phyloP scores from a whole-genome alignment of 2,329 filamentous ascomycete genomes.

The Stagonosporopsis rhizophila region DNA sequence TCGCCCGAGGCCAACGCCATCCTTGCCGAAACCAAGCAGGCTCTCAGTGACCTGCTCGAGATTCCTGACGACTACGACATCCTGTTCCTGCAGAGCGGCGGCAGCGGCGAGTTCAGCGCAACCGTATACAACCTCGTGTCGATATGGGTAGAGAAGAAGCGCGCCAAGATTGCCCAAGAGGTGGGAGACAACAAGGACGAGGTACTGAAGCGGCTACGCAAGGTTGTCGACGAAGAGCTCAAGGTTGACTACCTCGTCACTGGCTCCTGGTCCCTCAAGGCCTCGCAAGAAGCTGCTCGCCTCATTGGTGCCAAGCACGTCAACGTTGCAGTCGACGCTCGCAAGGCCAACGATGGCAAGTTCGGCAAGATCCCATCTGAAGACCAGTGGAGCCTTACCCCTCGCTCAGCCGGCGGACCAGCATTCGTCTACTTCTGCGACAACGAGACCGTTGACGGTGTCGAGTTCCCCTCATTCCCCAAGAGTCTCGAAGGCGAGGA shows the following conservation, averaged over 20 bases:
- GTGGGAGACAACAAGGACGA: constrained; percentile 63
- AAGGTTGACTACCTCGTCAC: constrained; percentile 91
- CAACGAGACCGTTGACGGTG: constrained; percentile 93
- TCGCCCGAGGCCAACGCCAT: constrained; percentile 80
- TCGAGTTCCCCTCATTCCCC: constrained; percentile 83
- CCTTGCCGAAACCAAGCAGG: constrained; percentile 77
- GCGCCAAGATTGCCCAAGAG: constrained; percentile 65
- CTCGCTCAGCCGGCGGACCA: constrained; percentile 61
- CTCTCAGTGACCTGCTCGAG: constrained; percentile 76
- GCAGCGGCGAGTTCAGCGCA: constrained; percentile 84
- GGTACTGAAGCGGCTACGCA: constrained; percentile 66
- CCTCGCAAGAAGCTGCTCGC: constrained; percentile 79
- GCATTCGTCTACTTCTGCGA: constrained; percentile 88
- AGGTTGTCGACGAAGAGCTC: constrained; percentile 72
- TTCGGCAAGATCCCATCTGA: constrained; percentile 85
- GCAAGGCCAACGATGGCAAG: constrained; percentile 73
- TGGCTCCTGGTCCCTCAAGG: constrained; percentile 89
- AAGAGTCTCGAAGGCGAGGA: constrained; percentile 69
- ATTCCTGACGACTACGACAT: constrained; percentile 88
- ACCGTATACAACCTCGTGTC: constrained; percentile 83
- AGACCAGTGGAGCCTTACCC: constrained; percentile 74
- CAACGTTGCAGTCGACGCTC: constrained; percentile 76
- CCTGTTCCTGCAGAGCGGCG: constrained; percentile 86
- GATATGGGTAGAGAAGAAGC: constrained; percentile 78
- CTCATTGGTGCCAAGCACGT: constrained; percentile 80